Evolutionary conservation across 1,139 yeast genomes (phyloP), one percentile per base, ranked within the genome.

Genomic region (Sugiyamaella castrensis): DNA sequence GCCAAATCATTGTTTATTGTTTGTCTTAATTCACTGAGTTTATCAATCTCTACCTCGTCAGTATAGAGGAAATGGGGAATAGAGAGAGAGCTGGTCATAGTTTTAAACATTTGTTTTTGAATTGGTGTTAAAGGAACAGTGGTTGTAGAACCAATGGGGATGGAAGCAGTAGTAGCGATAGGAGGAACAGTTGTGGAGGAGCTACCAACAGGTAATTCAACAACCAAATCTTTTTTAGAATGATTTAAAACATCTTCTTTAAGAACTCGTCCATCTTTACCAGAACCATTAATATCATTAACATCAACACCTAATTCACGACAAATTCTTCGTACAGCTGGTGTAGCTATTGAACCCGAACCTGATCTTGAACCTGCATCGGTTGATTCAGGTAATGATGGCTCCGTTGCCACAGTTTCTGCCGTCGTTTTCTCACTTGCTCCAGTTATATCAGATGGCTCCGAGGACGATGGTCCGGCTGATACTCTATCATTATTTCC

Each of bases 61-160:
- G 70, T 59, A 51, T 66, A 67, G 29, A 67, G 53, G 52, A 67
- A 67, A 47, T 67, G 71, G 1, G 71, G 71, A 12, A 66, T 67
- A n/a, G 58, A 16, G 26, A 66, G 55, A 1, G 71, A 65, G 34
- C 52, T 57, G 13, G 69, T 53, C 71, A 67, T 67, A 13, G 70
- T 53, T 48, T 60, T 63, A 56, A 67, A 67, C 71, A 67, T 67
- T 32, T 61, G 67, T 34, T 58, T 57, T 39, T 66, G 70, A 12
- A 65, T 57, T 1, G 67, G 62, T 1, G 65, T 58, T 12, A 67
- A 55, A 1, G 67, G 67, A 3, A 47, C 43, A 4, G 52, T 42
- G 7, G 55, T 45, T 12, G 55, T 58, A 27, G 55, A 42, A 10
- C 51, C 13, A 1, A 44, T 8, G 8, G 42, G n/a, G 26, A 12